Conservation (phyloP, 768 basidiomycete species). For the Phaffia australis region DNA sequence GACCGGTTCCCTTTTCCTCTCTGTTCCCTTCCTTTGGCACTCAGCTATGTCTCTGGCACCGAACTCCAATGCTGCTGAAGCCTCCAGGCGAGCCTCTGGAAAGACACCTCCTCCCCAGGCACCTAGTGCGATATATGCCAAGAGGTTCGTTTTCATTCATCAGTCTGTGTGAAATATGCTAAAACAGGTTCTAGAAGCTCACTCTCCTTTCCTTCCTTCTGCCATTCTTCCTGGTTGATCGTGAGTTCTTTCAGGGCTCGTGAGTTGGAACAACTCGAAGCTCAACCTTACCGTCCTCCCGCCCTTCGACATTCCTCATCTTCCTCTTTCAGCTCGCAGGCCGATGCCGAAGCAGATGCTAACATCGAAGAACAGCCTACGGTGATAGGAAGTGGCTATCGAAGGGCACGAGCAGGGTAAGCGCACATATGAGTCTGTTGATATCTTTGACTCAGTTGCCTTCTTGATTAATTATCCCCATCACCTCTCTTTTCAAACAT, state of each 20-base stretch:
- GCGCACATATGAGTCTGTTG: constrained; percentile 17
- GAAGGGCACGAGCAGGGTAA: constrained; percentile 83
- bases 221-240: constrained; percentile 25
- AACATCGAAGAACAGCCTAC: constrained; percentile 52
- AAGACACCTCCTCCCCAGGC: constrained; percentile 19
- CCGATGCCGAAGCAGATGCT: constrained; percentile 46
- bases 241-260: constrained; percentile 51
- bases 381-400: constrained; percentile 49
- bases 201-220: constrained; percentile 7
- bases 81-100: not conserved
- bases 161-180: not conserved
- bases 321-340: constrained; percentile 48
- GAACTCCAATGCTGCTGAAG: constrained; percentile 1
- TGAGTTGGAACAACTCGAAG: constrained; percentile 64
- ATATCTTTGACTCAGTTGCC: not conserved
- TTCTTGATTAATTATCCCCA: not conserved
- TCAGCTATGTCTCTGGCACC: not conserved
- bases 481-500: not conserved
- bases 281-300: constrained; percentile 65
- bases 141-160: not conserved
- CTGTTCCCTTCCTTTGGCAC: not conserved
- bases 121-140: constrained; percentile 12
- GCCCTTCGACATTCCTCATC: constrained; percentile 52
- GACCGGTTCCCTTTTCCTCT: not conserved
- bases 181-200: not conserved